Conservation (phyloP, 176 grass and related monocot genomes). For the Eleusine coracana region DNA sequence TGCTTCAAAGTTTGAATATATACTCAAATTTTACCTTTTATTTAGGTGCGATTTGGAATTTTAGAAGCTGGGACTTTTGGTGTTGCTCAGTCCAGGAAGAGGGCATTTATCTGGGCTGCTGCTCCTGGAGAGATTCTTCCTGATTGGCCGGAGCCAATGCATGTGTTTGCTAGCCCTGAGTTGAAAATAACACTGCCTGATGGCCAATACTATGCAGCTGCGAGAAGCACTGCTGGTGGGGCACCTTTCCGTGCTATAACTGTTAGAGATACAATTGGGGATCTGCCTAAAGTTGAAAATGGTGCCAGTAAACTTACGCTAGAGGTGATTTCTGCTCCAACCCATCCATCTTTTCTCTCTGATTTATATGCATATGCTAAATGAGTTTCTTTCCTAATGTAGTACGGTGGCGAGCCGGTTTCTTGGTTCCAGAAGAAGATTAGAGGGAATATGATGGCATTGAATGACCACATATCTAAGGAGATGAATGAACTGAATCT, state of each 20-base stretch:
- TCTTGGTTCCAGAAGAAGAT: constrained; percentile 99
- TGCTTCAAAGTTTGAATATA: constrained; percentile 17
- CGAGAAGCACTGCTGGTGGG: constrained; percentile 73
- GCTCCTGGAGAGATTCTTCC: constrained; percentile 86
- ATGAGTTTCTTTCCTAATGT: constrained; percentile 37
- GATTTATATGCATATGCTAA: constrained; percentile 12
- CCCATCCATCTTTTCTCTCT: constrained; percentile 10
- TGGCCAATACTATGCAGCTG: constrained; percentile 74
- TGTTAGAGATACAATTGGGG: constrained; percentile 85
- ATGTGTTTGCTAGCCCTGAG: constrained; percentile 89
- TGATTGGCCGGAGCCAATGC: constrained; percentile 94
- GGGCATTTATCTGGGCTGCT: constrained; percentile 98
- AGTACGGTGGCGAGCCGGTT: constrained; percentile 77
- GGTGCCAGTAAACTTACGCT: constrained; percentile 74
- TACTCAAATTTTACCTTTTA: constrained; percentile 30
- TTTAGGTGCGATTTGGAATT: constrained; percentile 95
- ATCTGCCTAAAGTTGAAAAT: constrained; percentile 79
- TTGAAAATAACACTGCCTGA: constrained; percentile 83
- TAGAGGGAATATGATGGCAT: constrained; percentile 57
- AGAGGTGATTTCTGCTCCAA: constrained; percentile 54
- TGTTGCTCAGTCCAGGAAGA: constrained; percentile 95
- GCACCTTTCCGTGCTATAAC: constrained; percentile 93
- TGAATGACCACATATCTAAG: constrained; percentile 98
- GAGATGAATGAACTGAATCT: constrained; percentile 99
- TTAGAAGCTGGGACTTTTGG: constrained; percentile 92